A percentile compares a stretch with the other conserved stretches of the same genome.
phyloP scores from a whole-genome alignment of 805 yeast genomes.

The Priceomyces castillae region DNA sequence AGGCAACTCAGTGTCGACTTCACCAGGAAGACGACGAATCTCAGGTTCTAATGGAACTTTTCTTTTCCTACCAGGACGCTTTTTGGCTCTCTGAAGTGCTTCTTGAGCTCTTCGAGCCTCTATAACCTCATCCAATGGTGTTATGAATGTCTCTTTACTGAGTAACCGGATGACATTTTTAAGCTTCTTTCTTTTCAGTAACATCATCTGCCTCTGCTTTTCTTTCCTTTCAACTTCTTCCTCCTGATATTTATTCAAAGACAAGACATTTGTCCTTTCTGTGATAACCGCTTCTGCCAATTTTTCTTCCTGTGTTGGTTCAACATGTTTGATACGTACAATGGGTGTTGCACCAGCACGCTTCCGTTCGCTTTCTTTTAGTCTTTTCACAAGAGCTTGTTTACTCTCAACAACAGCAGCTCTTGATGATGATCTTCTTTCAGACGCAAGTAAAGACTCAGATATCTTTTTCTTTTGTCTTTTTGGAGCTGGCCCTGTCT shows the following conservation, averaged over 20 bases:
- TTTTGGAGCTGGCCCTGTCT: conserved; percentile 28
- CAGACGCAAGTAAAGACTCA: conserved; percentile 48
- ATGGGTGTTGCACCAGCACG: conserved; percentile 47
- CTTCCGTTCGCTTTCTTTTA: conserved; percentile 66
- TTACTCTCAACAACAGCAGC: conserved; percentile 74
- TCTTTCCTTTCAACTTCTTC: conserved; percentile 81
- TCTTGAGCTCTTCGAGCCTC: conserved; percentile 43
- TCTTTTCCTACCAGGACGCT: conserved; percentile 45
- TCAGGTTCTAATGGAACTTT: conserved; percentile 18
- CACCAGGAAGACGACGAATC: conserved; percentile 31
- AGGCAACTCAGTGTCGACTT: conserved; percentile 25
- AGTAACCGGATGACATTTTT: conserved; percentile 54
- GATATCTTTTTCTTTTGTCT: conserved; percentile 26
- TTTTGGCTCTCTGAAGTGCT: conserved; percentile 35
- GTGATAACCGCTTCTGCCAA: conserved; percentile 84
- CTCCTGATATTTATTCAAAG: conserved; percentile 75
- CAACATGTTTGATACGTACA: conserved; percentile 38
- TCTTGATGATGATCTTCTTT: conserved; percentile 74
- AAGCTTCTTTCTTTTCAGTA: conserved; percentile 61
- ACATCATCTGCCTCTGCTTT: conserved; percentile 68
- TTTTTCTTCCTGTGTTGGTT: conserved; percentile 69
- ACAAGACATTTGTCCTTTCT: conserved; percentile 69
- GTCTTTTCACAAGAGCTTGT: conserved; percentile 67
- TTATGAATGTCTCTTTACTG: conserved; percentile 48
- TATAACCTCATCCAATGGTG: conserved; percentile 63